These are phyloP conservation scores for Plasmopara halstedii DNA, from an alignment of 352 stramenopile genomes.

Conservation along the genomic window DNA sequence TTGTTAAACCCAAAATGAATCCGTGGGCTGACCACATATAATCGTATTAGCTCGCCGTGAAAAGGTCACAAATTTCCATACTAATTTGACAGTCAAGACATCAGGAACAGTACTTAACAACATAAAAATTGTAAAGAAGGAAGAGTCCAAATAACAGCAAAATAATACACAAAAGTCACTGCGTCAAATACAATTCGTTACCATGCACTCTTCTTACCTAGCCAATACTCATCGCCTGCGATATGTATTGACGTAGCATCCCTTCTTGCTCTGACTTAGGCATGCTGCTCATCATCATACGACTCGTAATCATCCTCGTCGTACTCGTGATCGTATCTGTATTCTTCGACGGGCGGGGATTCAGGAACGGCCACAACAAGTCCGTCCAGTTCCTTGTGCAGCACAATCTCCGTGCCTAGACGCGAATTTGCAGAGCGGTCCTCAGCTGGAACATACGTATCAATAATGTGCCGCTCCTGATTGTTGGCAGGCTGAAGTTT, in stretches of 20 bases:
- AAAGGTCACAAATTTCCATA: neutral
- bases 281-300: slow-evolving; percentile 58
- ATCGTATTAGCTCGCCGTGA: slow-evolving; percentile 1
- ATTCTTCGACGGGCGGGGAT: slow-evolving; percentile 74
- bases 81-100: slow-evolving; percentile 33
- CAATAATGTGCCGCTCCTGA: slow-evolving; percentile 73
- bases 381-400: slow-evolving; percentile 82
- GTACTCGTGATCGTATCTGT: slow-evolving; percentile 81
- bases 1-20: slow-evolving; percentile 48
- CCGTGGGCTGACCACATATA: slow-evolving; percentile 41
- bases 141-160: slow-evolving; percentile 28
- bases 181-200: slow-evolving; percentile 6
- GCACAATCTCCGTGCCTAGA: slow-evolving; percentile 80
- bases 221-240: neutral
- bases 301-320: slow-evolving; percentile 74
- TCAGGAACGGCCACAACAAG: slow-evolving; percentile 83
- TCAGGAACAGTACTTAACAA: slow-evolving; percentile 60
- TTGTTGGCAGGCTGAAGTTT: slow-evolving; percentile 62
- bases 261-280: slow-evolving; percentile 8
- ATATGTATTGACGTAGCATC: neutral
- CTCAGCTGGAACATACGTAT: slow-evolving; percentile 66
- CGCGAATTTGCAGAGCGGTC: slow-evolving; percentile 81
- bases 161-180: slow-evolving; percentile 1
- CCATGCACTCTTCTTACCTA: slow-evolving; percentile 7
- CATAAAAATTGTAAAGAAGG: slow-evolving; percentile 47